Evolutionary conservation across 352 stramenopile genomes (phyloP).

Genomic region (Phytophthora cactorum): DNA sequence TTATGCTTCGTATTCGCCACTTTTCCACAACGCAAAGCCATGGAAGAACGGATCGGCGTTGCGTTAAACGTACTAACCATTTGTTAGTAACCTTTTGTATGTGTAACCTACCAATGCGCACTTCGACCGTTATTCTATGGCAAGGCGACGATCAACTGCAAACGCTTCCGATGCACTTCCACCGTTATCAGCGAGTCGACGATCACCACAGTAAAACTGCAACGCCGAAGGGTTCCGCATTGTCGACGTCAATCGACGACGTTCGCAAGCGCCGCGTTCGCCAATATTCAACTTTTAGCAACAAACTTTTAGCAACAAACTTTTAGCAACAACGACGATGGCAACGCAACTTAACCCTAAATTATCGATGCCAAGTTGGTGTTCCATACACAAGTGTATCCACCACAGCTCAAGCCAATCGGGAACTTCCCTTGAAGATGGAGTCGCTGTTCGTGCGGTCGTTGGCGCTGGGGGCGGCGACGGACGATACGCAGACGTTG

Average conservation of each 20-base stretch:
- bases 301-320: background rate
- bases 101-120: background rate
- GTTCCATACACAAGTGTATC: slow-evolving; percentile 7
- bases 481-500: slow-evolving; percentile 52
- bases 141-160: slow-evolving; percentile 1
- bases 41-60: background rate
- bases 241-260: slow-evolving; percentile 8
- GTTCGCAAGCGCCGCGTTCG: slow-evolving; percentile 6
- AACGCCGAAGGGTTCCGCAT: slow-evolving; percentile 10
- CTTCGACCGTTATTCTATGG: slow-evolving; percentile 17
- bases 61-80: background rate
- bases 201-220: background rate
- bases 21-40: background rate
- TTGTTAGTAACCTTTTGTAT: background rate
- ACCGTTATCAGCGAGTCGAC: background rate
- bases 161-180: background rate
- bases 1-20: background rate
- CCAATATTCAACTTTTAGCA: slow-evolving; percentile 2
- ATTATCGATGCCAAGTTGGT: background rate
- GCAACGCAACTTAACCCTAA: background rate
- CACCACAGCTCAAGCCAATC: background rate
- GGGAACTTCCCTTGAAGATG: slow-evolving; percentile 34
- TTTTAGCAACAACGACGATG: background rate
- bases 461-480: slow-evolving; percentile 46
- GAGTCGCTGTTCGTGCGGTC: slow-evolving; percentile 76